phyloP scores from a whole-genome alignment of 2,329 filamentous ascomycete species.

The Trichoderma asperellum region DNA sequence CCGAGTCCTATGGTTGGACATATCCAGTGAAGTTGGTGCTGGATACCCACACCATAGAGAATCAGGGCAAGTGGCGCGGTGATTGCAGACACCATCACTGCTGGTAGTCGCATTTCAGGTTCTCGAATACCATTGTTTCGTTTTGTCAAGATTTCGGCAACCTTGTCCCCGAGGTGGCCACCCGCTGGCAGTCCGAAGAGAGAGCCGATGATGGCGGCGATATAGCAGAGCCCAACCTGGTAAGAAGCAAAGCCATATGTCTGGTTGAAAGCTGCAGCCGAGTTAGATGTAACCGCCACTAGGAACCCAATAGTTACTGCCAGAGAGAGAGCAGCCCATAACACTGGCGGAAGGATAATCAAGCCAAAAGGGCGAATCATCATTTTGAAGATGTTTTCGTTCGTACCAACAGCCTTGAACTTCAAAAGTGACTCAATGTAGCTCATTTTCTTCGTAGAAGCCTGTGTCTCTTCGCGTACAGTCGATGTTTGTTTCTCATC shows the following conservation, averaged over 20 bases:
- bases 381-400: constrained; percentile 53
- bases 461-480: constrained; percentile 15
- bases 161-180: constrained; percentile 52
- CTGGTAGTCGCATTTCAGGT: constrained; percentile 63
- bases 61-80: constrained; percentile 52
- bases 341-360: constrained; percentile 54
- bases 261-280: constrained; percentile 47
- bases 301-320: constrained; percentile 60
- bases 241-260: constrained; percentile 51
- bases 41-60: constrained; percentile 53
- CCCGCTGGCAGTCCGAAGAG: constrained; percentile 55
- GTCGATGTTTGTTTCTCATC: constrained; percentile 23
- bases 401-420: constrained; percentile 48
- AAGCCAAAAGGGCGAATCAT: constrained; percentile 55
- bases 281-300: constrained; percentile 59
- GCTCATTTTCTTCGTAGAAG: constrained; percentile 32
- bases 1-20: constrained; percentile 58
- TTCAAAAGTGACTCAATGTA: constrained; percentile 46
- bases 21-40: constrained; percentile 57
- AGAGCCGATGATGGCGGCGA: constrained; percentile 53
- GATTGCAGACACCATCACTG: constrained; percentile 54
- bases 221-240: constrained; percentile 56
- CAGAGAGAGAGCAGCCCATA: constrained; percentile 60
- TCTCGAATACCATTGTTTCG: constrained; percentile 60
- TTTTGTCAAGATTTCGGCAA: constrained; percentile 54